Evolutionary conservation across 768 basidiomycete genomes (phyloP).

Genomic region (Boletus subcaerulescens): DNA sequence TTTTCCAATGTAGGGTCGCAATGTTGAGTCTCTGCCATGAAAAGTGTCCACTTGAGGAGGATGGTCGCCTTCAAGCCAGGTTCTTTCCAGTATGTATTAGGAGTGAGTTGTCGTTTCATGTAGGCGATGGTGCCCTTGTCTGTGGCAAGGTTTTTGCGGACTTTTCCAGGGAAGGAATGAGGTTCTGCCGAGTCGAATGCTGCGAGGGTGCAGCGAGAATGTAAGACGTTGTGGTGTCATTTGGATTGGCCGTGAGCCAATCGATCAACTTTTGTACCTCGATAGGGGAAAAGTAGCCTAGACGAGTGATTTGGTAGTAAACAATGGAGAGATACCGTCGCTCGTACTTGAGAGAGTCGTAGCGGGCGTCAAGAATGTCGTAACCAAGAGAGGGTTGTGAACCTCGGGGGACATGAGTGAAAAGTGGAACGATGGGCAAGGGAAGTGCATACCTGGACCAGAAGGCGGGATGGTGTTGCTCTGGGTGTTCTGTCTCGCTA

Average conservation of each 20-base stretch:
- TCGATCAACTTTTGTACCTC: slow-evolving; percentile 65
- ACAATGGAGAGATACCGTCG: slow-evolving; percentile 64
- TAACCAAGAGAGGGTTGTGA: slow-evolving; percentile 51
- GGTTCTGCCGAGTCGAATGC: slow-evolving; percentile 69
- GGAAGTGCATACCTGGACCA: slow-evolving; percentile 44
- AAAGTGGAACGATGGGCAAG: not conserved
- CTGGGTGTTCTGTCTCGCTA: slow-evolving; percentile 56
- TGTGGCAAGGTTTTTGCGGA: slow-evolving; percentile 47
- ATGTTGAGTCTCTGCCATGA: slow-evolving; percentile 73
- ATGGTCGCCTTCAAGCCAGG: slow-evolving; percentile 67
- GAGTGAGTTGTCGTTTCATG: slow-evolving; percentile 57
- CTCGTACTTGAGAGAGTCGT: slow-evolving; percentile 73
- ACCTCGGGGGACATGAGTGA: slow-evolving; percentile 32
- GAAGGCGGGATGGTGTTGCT: slow-evolving; percentile 55
- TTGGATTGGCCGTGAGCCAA: slow-evolving; percentile 65
- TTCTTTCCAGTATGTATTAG: slow-evolving; percentile 62
- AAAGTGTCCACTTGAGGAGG: slow-evolving; percentile 85
- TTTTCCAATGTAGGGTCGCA: slow-evolving; percentile 63
- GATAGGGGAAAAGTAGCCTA: slow-evolving; percentile 55
- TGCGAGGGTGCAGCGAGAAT: slow-evolving; percentile 58
- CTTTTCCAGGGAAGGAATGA: slow-evolving; percentile 39
- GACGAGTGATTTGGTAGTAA: slow-evolving; percentile 58
- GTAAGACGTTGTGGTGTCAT: slow-evolving; percentile 68
- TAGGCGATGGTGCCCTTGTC: slow-evolving; percentile 47
- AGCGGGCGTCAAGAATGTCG: slow-evolving; percentile 64